These are phyloP conservation scores for Stylosanthes scabra DNA, from an alignment of 331 rosid species.

Conservation along the genomic window DNA sequence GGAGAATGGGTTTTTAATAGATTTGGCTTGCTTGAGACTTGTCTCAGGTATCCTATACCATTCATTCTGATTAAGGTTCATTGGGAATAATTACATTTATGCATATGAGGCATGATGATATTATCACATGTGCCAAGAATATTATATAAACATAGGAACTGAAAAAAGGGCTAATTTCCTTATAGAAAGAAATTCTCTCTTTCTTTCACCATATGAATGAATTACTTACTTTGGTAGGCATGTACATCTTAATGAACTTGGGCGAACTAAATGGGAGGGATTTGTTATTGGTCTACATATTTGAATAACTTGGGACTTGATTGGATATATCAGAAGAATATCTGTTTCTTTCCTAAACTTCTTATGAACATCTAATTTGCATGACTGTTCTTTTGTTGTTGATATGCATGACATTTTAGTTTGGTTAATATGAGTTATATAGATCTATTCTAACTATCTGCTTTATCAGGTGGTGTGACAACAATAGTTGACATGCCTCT, in stretches of 20 bases:
- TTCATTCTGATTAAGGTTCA: neutral
- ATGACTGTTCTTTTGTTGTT: neutral
- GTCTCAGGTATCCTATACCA: slow-evolving; percentile 11
- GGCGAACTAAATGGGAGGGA: slow-evolving; percentile 96
- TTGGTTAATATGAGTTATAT: slow-evolving; percentile 14
- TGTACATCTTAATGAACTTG: slow-evolving; percentile 94
- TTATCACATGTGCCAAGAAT: neutral
- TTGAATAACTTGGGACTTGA: slow-evolving; percentile 14
- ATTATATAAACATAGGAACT: slow-evolving; percentile 2
- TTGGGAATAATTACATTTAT: neutral
- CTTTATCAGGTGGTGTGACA: slow-evolving; percentile 84
- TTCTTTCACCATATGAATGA: slow-evolving; percentile 9
- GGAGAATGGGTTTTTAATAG: neutral
- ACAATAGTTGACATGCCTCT: slow-evolving; percentile 98
- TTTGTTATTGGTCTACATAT: slow-evolving; percentile 52
- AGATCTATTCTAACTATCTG: slow-evolving; percentile 30
- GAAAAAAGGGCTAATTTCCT: slow-evolving; percentile 15
- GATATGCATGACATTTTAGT: slow-evolving; percentile 7
- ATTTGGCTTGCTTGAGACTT: neutral
- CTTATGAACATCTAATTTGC: slow-evolving; percentile 24
- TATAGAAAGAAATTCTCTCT: neutral
- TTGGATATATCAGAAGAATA: slow-evolving; percentile 20
- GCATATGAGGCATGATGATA: neutral
- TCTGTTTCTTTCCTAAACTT: neutral
- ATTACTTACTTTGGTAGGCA: slow-evolving; percentile 59